Evolutionary conservation across 73 alveolate genomes (phyloP).

Genomic region (Paramecium primaurelia): DNA sequence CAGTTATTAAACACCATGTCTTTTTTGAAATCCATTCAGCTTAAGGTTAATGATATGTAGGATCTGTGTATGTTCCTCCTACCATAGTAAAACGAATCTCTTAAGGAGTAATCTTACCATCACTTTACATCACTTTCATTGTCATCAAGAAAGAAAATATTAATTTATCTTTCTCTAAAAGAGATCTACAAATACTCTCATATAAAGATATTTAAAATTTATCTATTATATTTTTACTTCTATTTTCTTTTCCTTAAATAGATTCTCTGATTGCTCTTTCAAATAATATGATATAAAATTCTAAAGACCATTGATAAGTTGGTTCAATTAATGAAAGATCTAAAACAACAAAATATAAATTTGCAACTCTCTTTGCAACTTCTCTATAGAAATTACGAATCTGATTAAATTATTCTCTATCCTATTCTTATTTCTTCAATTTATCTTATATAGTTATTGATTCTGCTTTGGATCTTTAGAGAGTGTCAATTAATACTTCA

Average conservation of each 20-base stretch:
- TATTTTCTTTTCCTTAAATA: conserved; percentile 60
- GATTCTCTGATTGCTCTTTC: conserved; percentile 72
- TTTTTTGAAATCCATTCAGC: conserved; percentile 88
- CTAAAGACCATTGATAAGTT: conserved; percentile 82
- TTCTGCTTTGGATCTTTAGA: conserved; percentile 77
- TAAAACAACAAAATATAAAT: conserved; percentile 79
- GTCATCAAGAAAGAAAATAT: conserved; percentile 86
- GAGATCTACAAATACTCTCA: conserved; percentile 86
- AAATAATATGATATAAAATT: conserved; percentile 63
- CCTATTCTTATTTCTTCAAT: conserved; percentile 66
- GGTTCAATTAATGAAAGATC: conserved; percentile 83
- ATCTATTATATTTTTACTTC: conserved; percentile 73
- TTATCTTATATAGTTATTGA: conserved; percentile 69
- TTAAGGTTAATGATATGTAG: conserved; percentile 83
- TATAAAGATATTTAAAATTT: conserved; percentile 69
- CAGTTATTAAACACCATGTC: conserved; percentile 90
- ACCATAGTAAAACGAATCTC: conserved; percentile 92
- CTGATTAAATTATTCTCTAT: conserved; percentile 65
- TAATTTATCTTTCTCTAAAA: conserved; percentile 93
- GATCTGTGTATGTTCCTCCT: conserved; percentile 93
- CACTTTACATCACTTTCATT: conserved; percentile 83
- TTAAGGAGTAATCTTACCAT: conserved; percentile 63
- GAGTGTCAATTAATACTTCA: conserved; percentile 75
- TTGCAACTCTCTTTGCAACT: conserved; percentile 83
- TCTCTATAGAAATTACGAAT: conserved; percentile 71